Conservation (phyloP, 179 eudicot genomes). For the Actinidia chinensis region DNA sequence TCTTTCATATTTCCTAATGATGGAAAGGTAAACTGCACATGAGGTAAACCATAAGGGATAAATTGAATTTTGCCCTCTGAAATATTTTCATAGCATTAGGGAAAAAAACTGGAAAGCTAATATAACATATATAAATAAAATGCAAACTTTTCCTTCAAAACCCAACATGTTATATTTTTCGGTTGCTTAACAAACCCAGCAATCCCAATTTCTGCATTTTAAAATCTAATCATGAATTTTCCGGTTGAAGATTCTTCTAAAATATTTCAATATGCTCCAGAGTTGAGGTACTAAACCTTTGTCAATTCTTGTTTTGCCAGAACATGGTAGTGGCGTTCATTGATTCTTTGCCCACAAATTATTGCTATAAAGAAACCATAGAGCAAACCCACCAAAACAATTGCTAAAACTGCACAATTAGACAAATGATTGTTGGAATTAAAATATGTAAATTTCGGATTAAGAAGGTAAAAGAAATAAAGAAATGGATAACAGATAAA, state of each 20-base stretch:
- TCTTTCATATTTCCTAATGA: too few relatives aligned
- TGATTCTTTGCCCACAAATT: conserved; percentile 94
- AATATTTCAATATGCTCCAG: background rate
- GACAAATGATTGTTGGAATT: background rate
- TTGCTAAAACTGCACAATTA: conserved; percentile 71
- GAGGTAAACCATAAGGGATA: too few relatives aligned
- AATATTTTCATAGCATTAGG: background rate
- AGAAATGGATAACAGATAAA: background rate
- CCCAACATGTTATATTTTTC: background rate
- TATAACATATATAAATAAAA: background rate
- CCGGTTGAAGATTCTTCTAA: conserved; percentile 8
- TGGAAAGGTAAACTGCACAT: too few relatives aligned
- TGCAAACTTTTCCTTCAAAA: background rate
- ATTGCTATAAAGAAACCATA: conserved; percentile 98
- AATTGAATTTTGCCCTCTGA: too few relatives aligned
- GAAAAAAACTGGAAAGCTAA: background rate
- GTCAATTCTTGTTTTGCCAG: conserved; percentile 98
- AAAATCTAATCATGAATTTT: background rate
- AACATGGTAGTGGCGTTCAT: conserved; percentile 94
- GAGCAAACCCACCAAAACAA: conserved; percentile 91
- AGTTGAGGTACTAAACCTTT: conserved; percentile 49
- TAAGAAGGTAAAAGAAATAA: background rate
- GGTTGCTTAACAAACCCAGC: background rate
- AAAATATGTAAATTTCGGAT: background rate
- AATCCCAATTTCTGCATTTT: background rate